Conservation (phyloP, 2,329 filamentous ascomycete genomes). For the Tolypocladium album region DNA sequence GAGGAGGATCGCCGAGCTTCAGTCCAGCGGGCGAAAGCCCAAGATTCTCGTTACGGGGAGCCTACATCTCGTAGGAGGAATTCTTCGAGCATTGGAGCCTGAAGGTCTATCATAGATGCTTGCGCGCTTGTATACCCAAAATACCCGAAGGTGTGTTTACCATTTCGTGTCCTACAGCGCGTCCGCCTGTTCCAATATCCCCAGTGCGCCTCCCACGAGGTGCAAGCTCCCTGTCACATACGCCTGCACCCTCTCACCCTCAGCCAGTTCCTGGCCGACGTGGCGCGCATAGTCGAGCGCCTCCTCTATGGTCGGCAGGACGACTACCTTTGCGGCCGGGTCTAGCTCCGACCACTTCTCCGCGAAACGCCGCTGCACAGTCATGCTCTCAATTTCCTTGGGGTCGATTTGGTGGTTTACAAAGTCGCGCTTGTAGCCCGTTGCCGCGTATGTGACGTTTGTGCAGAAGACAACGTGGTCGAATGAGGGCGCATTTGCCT, state of each 20-base stretch:
- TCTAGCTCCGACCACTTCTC: constrained; percentile 39
- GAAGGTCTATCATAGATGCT: constrained; percentile 20
- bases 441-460: constrained; percentile 49
- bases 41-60: constrained; percentile 69
- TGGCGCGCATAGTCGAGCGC: constrained; percentile 37
- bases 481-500: constrained; percentile 34
- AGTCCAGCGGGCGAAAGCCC: constrained; percentile 19
- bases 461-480: constrained; percentile 74
- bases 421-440: constrained; percentile 45
- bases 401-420: constrained; percentile 45
- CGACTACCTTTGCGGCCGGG: constrained; percentile 30
- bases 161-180: constrained; percentile 19
- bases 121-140: background rate
- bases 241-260: constrained; percentile 29
- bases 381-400: constrained; percentile 38
- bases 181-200: constrained; percentile 35
- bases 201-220: constrained; percentile 45
- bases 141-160: too few species aligned
- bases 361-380: constrained; percentile 41
- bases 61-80: constrained; percentile 71
- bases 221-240: constrained; percentile 54
- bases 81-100: constrained; percentile 59
- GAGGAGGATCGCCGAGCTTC: constrained; percentile 22
- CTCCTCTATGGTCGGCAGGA: constrained; percentile 43
- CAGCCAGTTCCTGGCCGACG: constrained; percentile 16